Percentiles rank a stretch among this genome's conserved stretches.
Evolutionary conservation across 306 rosid genomes (phyloP).

Genomic region (Gynostemma pentaphyllum): DNA sequence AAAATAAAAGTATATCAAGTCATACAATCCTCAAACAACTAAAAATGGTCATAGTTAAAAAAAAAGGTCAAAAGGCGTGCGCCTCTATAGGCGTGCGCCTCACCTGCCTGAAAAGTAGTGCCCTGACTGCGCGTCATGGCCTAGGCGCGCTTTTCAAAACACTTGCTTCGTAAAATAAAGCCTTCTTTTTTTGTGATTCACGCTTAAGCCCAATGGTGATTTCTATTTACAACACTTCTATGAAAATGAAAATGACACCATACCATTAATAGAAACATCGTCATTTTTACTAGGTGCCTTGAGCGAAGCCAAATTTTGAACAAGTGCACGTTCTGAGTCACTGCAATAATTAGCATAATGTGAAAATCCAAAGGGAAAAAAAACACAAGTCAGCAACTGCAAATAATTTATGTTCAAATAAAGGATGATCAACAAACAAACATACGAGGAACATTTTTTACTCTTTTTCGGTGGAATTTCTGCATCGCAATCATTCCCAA

Average conservation of each 20-base stretch:
- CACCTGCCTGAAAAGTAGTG: too few species aligned
- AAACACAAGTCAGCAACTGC: background rate
- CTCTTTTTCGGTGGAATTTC: slow-evolving; percentile 48
- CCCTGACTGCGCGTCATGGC: too few species aligned
- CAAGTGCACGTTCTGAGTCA: slow-evolving; percentile 42
- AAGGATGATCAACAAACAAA: background rate
- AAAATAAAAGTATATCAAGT: too few species aligned
- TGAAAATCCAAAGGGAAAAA: slow-evolving; percentile 5
- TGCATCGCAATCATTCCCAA: slow-evolving; percentile 23
- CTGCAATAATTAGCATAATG: slow-evolving; percentile 28
- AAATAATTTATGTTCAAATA: background rate
- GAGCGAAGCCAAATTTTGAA: slow-evolving; percentile 55
- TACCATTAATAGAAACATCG: slow-evolving; percentile 20
- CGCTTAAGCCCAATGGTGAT: too few species aligned
- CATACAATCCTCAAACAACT: too few species aligned
- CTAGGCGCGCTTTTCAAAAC: too few species aligned
- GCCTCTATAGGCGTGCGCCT: too few species aligned
- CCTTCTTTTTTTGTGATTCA: background rate
- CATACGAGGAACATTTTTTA: slow-evolving; percentile 2
- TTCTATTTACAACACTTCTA: too few species aligned
- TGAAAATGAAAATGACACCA: slow-evolving; percentile 14
- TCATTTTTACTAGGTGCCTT: slow-evolving; percentile 32
- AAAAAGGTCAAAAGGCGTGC: too few species aligned
- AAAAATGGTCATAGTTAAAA: too few species aligned
- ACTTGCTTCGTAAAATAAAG: too few species aligned